Base-by-base conservation (phyloP, 192 early-diverging fungal species). In the Haplosporangium gracile region DNA sequence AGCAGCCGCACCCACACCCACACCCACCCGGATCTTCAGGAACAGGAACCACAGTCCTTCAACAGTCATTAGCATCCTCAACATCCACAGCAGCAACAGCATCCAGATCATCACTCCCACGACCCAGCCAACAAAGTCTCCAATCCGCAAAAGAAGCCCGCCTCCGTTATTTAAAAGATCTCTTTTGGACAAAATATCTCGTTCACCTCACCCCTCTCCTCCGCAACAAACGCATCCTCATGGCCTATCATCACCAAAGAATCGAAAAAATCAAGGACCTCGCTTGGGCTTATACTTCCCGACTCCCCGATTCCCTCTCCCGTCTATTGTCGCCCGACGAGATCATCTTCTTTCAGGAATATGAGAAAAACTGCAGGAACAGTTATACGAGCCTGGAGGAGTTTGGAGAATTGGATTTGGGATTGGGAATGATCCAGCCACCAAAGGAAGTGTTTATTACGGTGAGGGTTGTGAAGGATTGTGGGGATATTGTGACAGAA, bases 401-500 rank as follows among this genome's bases (percentile, higher is more conserved):
- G 38, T 89, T 88, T 74, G 89, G 88, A 34, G 89, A 95, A 36
- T 90, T 98, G 0, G 97, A 98, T 85, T 85, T 99, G 84, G 60
- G 60, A 4, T 91, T 94, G 0, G 93, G 93, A 13, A 92, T 94
- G 53, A 90, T 96, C 53, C 82, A 94, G 0, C 98, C 98, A 43
- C 98, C 98, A 10, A 92, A 93, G 79, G 97, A 99, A 81, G 80
- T 98, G 78, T 97, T 96, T 89, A 95, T 98, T n/a, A 96, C 96
- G 76, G 95, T 99, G 38, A 87, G 98, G 2, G 98, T 99, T 2
- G 47, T 97, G 63, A 92, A 91, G 72, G 97, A 99, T 72, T 94
- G 94, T 81, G 98, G 98, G 55, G 97, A 98, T 88, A 93, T 98
- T 53, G 92, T 95, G 70, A 96, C 97, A 0, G 97, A 99, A 74